Percentiles rank a stretch among this genome's conserved stretches.
Conservation (phyloP, 1,284 basidiomycete genomes). For the Leccinum pallidistipes region DNA sequence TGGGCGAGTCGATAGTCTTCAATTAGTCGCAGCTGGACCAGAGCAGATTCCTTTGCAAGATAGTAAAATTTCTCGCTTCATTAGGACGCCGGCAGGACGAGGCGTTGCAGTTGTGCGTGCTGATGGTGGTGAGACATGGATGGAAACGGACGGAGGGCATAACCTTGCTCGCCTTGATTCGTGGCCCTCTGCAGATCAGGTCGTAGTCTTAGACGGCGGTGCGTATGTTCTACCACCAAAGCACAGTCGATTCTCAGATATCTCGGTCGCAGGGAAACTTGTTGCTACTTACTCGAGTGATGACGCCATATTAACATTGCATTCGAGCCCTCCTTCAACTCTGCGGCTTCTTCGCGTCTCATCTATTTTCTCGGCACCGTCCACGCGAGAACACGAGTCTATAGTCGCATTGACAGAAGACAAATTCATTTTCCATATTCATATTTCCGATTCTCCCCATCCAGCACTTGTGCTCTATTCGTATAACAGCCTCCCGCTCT, state of each 20-base stretch:
- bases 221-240: constrained; percentile 22
- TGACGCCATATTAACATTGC: constrained; percentile 47
- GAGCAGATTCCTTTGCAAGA: constrained; percentile 48
- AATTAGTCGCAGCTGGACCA: constrained; percentile 38
- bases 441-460: constrained; percentile 35
- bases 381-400: constrained; percentile 46
- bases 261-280: constrained; percentile 28
- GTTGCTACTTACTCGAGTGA: constrained; percentile 41
- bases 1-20: constrained; percentile 53
- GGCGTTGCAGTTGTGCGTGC: constrained; percentile 66
- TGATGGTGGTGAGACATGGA: constrained; percentile 64
- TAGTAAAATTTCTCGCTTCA: constrained; percentile 55
- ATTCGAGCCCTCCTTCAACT: constrained; percentile 45
- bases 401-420: constrained; percentile 63
- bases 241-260: not conserved
- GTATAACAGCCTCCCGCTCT: constrained; percentile 50
- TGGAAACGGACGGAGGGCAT: constrained; percentile 45
- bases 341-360: constrained; percentile 52
- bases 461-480: constrained; percentile 44
- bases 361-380: constrained; percentile 64
- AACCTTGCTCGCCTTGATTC: constrained; percentile 44
- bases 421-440: constrained; percentile 53
- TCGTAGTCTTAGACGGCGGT: constrained; percentile 69
- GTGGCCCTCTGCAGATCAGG: constrained; percentile 58
- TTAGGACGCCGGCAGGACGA: constrained; percentile 73